Conservation (phyloP, 495 filamentous ascomycete genomes). For the Recurvomyces mirabilis region DNA sequence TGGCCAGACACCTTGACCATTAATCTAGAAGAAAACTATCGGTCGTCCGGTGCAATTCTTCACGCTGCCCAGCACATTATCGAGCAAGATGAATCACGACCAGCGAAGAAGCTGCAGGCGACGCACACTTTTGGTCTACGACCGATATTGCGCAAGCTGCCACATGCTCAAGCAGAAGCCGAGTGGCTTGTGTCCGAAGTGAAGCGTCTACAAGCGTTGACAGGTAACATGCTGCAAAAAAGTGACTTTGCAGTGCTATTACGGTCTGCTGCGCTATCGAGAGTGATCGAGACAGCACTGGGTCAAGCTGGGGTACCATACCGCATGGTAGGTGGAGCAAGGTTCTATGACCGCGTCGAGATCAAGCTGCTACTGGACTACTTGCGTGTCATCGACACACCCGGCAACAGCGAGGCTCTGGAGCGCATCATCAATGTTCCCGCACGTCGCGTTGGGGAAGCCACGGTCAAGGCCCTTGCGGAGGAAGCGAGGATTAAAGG, state of each 20-base stretch:
- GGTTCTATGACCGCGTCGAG: conserved; percentile 88
- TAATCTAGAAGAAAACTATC: conserved; percentile 89
- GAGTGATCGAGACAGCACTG: conserved; percentile 72
- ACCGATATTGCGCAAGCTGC: conserved; percentile 73
- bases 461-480: conserved; percentile 59
- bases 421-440: conserved; percentile 80
- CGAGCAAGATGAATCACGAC: conserved; percentile 75
- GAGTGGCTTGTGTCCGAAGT: conserved; percentile 86
- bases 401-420: conserved; percentile 79
- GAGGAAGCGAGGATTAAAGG: conserved; percentile 60
- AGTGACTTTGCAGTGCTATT: conserved; percentile 81
- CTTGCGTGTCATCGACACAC: conserved; percentile 72
- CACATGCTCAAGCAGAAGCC: conserved; percentile 62
- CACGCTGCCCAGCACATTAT: conserved; percentile 74
- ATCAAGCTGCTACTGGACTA: conserved; percentile 87
- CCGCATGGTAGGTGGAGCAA: conserved; percentile 82
- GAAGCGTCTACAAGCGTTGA: conserved; percentile 55
- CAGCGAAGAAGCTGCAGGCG: conserved; percentile 63
- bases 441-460: conserved; percentile 68
- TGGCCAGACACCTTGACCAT: conserved; percentile 60
- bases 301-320: conserved; percentile 83
- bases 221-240: conserved; percentile 56
- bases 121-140: conserved; percentile 72
- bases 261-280: conserved; percentile 70
- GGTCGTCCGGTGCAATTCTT: conserved; percentile 85